Percentiles rank a stretch among this genome's conserved stretches.
phyloP scores from a whole-genome alignment of 1,284 basidiomycete species.

The Trichosporon faecale region DNA sequence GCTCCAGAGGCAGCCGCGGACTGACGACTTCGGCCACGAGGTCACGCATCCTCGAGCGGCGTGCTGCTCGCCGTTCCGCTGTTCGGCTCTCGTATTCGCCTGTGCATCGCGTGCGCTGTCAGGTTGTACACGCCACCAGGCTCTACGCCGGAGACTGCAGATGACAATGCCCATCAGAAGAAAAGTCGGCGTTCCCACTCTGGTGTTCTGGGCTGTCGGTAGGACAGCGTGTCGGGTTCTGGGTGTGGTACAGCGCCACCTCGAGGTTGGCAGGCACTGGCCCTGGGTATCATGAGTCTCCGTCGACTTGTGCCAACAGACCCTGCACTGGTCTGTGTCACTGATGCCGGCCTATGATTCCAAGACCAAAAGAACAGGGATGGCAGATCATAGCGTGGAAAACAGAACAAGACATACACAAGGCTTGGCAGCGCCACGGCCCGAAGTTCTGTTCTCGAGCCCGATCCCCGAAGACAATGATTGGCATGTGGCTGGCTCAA shows the following conservation, averaged over 20 bases:
- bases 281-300: not conserved
- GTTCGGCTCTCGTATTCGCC: not conserved
- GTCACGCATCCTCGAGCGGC: not conserved
- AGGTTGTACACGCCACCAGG: too few relatives aligned
- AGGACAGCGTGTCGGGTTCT: not conserved
- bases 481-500: too few relatives aligned
- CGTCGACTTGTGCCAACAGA: not conserved
- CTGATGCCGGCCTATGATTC: not conserved
- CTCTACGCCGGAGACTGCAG: too few relatives aligned
- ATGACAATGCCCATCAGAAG: not conserved
- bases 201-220: not conserved
- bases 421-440: not conserved
- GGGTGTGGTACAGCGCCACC: not conserved
- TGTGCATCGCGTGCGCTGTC: too few relatives aligned
- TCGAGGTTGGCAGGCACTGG: not conserved
- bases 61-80: not conserved
- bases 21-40: not conserved
- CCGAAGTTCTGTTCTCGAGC: not conserved
- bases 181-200: not conserved
- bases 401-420: not conserved
- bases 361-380: not conserved
- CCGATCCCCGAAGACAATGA: not conserved
- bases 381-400: not conserved
- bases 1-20: not conserved
- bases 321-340: not conserved